Conservation (phyloP, 768 basidiomycete species). For the Lentinula lateritia region DNA sequence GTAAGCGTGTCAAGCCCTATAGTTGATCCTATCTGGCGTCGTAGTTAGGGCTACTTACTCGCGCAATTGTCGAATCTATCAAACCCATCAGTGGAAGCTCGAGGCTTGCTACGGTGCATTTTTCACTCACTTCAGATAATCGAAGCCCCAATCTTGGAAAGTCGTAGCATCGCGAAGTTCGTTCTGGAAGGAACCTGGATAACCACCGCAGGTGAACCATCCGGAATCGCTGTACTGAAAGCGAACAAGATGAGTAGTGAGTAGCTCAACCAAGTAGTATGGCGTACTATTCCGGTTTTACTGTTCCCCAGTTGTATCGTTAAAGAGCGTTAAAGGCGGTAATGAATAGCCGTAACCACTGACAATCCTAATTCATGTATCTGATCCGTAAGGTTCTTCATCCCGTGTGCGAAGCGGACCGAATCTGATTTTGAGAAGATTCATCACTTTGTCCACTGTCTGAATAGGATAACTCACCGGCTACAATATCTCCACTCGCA, state of each 20-base stretch:
- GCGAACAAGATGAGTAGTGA: too few relatives aligned
- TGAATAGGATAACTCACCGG: slow-evolving; percentile 27
- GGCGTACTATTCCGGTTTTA: slow-evolving; percentile 37
- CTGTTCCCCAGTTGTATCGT: slow-evolving; percentile 12
- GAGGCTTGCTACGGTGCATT: too few relatives aligned
- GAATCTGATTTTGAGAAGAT: slow-evolving; percentile 29
- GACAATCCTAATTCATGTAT: slow-evolving; percentile 59
- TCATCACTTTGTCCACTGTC: not conserved
- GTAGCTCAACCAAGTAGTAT: not conserved
- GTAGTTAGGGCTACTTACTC: slow-evolving; percentile 23
- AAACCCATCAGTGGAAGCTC: not conserved
- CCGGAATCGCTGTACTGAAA: slow-evolving; percentile 54
- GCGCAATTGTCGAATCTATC: slow-evolving; percentile 48
- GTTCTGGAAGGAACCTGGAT: slow-evolving; percentile 60
- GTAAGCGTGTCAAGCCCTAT: too few relatives aligned
- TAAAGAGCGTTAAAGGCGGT: not conserved
- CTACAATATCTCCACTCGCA: slow-evolving; percentile 44
- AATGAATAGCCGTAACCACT: slow-evolving; percentile 13
- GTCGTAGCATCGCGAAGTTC: slow-evolving; percentile 50
- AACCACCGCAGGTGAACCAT: slow-evolving; percentile 66
- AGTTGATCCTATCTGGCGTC: too few relatives aligned
- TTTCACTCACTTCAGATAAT: slow-evolving; percentile 52
- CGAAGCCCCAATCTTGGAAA: slow-evolving; percentile 63
- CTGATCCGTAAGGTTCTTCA: slow-evolving; percentile 48
- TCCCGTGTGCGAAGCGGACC: slow-evolving; percentile 48